phyloP scores from a whole-genome alignment of 495 filamentous ascomycete species.

The Aspergillus conjunctus region DNA sequence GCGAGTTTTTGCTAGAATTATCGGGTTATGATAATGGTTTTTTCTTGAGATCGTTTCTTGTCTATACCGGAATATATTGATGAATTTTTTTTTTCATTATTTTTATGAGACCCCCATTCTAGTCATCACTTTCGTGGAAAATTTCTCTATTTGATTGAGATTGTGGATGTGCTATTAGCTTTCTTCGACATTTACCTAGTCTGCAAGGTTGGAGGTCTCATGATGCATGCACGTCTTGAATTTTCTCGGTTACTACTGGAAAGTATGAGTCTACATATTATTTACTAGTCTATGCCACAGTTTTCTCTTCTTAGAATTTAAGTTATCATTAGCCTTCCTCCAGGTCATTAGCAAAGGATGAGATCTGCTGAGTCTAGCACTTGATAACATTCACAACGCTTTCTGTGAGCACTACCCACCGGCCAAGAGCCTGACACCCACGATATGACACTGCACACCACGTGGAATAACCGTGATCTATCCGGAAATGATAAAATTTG shows the following conservation, averaged over 20 bases:
- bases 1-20: conserved; percentile 12
- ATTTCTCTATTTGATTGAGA: conserved; percentile 2
- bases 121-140: conserved; percentile 1
- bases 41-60: conserved; percentile 17
- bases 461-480: too few relatives aligned
- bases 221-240: neutral
- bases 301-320: neutral
- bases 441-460: too few relatives aligned
- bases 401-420: too few relatives aligned
- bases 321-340: too few relatives aligned
- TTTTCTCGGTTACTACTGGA: neutral
- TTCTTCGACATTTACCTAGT: neutral
- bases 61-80: neutral
- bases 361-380: neutral
- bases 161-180: neutral
- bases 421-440: too few relatives aligned
- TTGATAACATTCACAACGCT: neutral
- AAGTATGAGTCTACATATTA: neutral
- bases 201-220: neutral
- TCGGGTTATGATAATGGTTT: conserved; percentile 7
- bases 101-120: conserved; percentile 22
- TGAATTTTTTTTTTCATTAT: neutral
- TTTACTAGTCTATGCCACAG: neutral
- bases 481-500: neutral
- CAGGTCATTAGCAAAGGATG: neutral